Evolutionary conservation across 2,329 filamentous ascomycete species (phyloP).

Genomic region (Massarina eburnea): DNA sequence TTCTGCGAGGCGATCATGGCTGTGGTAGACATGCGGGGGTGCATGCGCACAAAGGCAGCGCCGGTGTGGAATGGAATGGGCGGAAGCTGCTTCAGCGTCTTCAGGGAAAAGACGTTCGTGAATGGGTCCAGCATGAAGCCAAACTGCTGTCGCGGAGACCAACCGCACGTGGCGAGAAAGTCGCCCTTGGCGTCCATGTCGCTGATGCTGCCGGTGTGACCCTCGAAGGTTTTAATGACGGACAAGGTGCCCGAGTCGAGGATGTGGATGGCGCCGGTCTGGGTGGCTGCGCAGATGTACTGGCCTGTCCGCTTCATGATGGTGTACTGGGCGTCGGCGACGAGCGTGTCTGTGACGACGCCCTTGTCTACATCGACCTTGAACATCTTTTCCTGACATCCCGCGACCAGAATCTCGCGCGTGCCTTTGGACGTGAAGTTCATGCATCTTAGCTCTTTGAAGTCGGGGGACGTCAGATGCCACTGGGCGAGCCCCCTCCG

Average conservation of each 20-base stretch:
- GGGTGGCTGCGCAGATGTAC: conserved; percentile 89
- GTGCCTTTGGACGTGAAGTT: conserved; percentile 87
- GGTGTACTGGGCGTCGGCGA: conserved; percentile 76
- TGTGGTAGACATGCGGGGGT: conserved; percentile 92
- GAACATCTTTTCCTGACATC: conserved; percentile 84
- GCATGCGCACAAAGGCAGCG: conserved; percentile 93
- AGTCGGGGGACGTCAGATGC: conserved; percentile 79
- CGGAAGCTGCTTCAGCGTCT: conserved; percentile 82
- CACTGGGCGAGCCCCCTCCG: conserved; percentile 82
- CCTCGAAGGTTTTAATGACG: conserved; percentile 84
- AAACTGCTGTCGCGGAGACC: conserved; percentile 77
- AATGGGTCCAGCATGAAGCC: conserved; percentile 86
- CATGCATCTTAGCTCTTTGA: conserved; percentile 91
- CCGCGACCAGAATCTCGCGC: conserved; percentile 81
- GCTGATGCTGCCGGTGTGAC: conserved; percentile 84
- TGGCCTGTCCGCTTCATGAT: conserved; percentile 86
- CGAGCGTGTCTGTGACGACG: conserved; percentile 55
- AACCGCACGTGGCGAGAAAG: conserved; percentile 93
- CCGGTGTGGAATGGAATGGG: conserved; percentile 91
- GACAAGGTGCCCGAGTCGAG: conserved; percentile 77
- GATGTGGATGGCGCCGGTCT: conserved; percentile 79
- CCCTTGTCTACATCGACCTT: conserved; percentile 65
- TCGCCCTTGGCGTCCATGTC: conserved; percentile 98
- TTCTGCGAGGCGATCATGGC: conserved; percentile 90
- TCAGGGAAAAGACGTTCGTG: conserved; percentile 93